Evolutionary conservation across 2,329 filamentous ascomycete genomes (phyloP), one percentile per base, ranked within the genome.

Genomic region (Penicillium sp.): DNA sequence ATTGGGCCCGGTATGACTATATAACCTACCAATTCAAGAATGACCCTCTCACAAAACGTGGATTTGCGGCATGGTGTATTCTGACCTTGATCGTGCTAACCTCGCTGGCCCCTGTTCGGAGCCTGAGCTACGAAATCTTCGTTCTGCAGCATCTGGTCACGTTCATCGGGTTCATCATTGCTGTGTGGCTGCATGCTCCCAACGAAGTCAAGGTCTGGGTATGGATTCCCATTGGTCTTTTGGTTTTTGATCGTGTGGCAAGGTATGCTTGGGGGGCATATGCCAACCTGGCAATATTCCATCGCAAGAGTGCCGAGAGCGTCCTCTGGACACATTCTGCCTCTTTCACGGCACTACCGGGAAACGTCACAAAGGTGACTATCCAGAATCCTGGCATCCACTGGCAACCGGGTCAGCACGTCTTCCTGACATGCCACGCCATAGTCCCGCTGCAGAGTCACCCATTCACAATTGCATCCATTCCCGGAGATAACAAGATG

Each of bases 391-490:
- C 81, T 1, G 76, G 79, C 2, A 75, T 86, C 45, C 69, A 63
- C 16, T 88, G 84, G 85, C 75, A 67, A 25, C 76, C 84, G 3
- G 85, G 84, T 1, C 84, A 87, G 54, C 84, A 87, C 63, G 76
- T 82, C 0, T 85, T 85, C 58, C 69, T 87, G 2, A 80, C 80
- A 5, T 84, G 75, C 60, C 84, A 80, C 60, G 75, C 74, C 0
- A 64, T 85, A 33, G 74, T 76, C 16, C 82, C 81, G 0, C 67
- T 87, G 2, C 81, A 86, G 60, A 80, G 79, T 22, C 84, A 88
- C 57, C 85, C 84, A 0, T 87, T 87, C 61, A 86, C 83, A 1
- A 82, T 87, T 51, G 72, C 80, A 2, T 82, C 80, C 1, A 73
- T 84, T 11, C 79, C 81, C 0, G 72, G 74, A 35, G 81, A 84